phyloP scores from a whole-genome alignment of 2,329 filamentous ascomycete species.

The Aureobasidium lini region DNA sequence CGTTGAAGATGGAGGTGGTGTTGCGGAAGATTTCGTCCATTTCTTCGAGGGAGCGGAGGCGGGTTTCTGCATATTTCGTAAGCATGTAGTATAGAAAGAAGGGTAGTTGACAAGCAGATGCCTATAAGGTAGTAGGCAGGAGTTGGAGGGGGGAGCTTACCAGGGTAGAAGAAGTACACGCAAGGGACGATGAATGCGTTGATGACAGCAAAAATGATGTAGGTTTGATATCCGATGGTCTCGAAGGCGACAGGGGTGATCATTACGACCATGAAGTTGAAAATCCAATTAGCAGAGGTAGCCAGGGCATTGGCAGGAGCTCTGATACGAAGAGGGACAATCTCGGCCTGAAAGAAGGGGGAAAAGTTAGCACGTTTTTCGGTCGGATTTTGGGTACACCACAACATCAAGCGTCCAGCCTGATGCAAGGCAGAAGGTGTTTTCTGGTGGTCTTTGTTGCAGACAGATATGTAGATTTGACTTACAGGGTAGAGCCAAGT shows the following conservation, averaged over 20 bases:
- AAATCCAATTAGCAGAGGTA: conserved; percentile 47
- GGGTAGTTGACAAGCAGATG: too few species aligned
- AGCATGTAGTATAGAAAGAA: not conserved
- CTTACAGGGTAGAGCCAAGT: conserved; percentile 23
- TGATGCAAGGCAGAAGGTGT: too few species aligned
- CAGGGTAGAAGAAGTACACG: conserved; percentile 29
- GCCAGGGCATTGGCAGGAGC: conserved; percentile 24
- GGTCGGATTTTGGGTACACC: conserved; percentile 10
- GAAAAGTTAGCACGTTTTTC: conserved; percentile 10
- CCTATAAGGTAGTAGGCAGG: too few species aligned
- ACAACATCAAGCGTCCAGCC: not conserved
- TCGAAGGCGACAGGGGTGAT: conserved; percentile 53
- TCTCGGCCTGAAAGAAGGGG: conserved; percentile 15
- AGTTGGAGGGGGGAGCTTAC: not conserved
- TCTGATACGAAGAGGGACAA: conserved; percentile 20
- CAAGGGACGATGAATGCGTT: conserved; percentile 49
- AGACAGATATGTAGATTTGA: not conserved
- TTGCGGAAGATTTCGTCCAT: conserved; percentile 60
- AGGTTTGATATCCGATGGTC: conserved; percentile 52
- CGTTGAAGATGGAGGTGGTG: conserved; percentile 38
- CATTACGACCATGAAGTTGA: conserved; percentile 43
- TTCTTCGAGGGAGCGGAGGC: conserved; percentile 57
- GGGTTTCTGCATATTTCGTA: conserved; percentile 46
- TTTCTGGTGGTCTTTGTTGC: too few species aligned
- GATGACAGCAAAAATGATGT: conserved; percentile 53